Conservation (phyloP, 2,329 filamentous ascomycete species). For the Claviceps arundinis region DNA sequence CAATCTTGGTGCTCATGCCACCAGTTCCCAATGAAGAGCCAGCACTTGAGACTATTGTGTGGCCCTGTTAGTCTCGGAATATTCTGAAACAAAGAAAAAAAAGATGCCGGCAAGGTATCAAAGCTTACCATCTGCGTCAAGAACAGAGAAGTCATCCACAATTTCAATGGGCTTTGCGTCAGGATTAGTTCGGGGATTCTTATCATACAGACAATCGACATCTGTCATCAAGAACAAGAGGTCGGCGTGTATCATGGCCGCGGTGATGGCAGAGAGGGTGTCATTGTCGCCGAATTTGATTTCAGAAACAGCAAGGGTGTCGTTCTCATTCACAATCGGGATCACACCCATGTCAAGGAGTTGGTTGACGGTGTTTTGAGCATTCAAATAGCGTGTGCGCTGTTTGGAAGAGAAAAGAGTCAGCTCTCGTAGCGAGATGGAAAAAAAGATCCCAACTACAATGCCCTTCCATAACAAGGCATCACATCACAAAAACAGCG, state of each 20-base stretch:
- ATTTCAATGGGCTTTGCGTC: conserved; percentile 85
- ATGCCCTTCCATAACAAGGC: background rate
- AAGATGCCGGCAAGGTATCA: background rate
- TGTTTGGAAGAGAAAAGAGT: conserved; percentile 18
- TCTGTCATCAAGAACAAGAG: conserved; percentile 98
- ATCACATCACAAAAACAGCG: too few relatives aligned
- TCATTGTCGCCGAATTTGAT: conserved; percentile 99
- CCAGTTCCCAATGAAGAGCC: conserved; percentile 85
- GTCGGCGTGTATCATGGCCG: conserved; percentile 93
- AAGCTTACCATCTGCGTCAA: conserved; percentile 62
- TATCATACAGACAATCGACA: conserved; percentile 93
- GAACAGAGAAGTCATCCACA: conserved; percentile 71
- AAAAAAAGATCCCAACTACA: too few relatives aligned
- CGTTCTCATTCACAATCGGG: conserved; percentile 97
- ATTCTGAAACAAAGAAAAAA: background rate
- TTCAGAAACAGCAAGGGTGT: conserved; percentile 90
- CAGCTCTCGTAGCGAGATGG: background rate
- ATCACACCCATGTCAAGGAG: conserved; percentile 91
- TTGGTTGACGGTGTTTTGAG: conserved; percentile 86
- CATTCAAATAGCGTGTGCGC: conserved; percentile 89
- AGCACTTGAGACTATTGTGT: conserved; percentile 58
- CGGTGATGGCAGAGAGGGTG: conserved; percentile 89
- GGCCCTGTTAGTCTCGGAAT: conserved; percentile 8
- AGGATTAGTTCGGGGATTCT: conserved; percentile 75
- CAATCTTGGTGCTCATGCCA: conserved; percentile 95